Evolutionary conservation across 2,329 filamentous ascomycete genomes (phyloP).

Genomic region (Didymella sp.): DNA sequence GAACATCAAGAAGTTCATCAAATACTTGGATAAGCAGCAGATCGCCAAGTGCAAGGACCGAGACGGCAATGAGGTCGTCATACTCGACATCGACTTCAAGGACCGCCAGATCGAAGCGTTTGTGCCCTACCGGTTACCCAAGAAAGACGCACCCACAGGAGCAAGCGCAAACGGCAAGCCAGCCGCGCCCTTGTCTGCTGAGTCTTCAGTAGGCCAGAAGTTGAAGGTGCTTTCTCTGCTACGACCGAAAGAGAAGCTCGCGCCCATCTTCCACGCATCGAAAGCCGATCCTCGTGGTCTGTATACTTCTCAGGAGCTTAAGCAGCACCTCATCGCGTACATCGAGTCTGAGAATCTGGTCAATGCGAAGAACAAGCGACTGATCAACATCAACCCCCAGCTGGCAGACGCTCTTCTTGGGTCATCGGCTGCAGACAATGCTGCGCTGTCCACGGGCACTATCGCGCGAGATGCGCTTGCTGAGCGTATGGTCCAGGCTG

Average conservation of each 20-base stretch:
- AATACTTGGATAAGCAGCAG: constrained; percentile 68
- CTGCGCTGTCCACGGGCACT: constrained; percentile 63
- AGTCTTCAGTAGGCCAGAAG: constrained; percentile 56
- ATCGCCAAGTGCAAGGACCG: constrained; percentile 71
- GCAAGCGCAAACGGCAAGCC: constrained; percentile 49
- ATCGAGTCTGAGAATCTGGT: constrained; percentile 64
- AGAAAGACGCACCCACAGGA: constrained; percentile 56
- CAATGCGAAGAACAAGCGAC: constrained; percentile 64
- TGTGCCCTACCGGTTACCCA: constrained; percentile 67
- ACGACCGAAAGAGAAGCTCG: constrained; percentile 64
- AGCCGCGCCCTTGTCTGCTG: constrained; percentile 49
- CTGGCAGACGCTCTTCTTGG: constrained; percentile 69
- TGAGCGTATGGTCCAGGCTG: constrained; percentile 64
- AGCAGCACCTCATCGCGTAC: constrained; percentile 64
- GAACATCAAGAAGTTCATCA: constrained; percentile 73
- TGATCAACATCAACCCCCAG: constrained; percentile 67
- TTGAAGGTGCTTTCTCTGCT: constrained; percentile 62
- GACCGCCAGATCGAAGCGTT: constrained; percentile 63
- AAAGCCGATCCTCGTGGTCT: constrained; percentile 60
- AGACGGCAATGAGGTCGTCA: constrained; percentile 68
- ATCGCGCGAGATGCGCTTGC: constrained; percentile 67
- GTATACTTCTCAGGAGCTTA: constrained; percentile 67
- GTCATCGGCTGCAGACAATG: constrained; percentile 60
- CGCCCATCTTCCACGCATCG: constrained; percentile 61
- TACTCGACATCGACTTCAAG: constrained; percentile 70